Evolutionary conservation across 2,329 filamentous ascomycete genomes (phyloP).

Genomic region (Aspergillus chevalieri): DNA sequence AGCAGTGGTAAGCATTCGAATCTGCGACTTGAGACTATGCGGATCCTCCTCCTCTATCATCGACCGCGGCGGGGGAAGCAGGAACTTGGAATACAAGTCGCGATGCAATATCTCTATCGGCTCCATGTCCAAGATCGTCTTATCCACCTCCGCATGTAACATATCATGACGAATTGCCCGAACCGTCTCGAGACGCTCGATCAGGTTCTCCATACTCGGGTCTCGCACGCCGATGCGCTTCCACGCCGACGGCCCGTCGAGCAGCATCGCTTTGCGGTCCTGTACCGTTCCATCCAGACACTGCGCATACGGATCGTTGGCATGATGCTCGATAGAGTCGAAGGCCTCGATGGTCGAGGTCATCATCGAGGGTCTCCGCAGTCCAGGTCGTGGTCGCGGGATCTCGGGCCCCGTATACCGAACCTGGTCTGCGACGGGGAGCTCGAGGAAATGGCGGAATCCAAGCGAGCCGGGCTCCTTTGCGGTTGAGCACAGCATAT

Average conservation of each 20-base stretch:
- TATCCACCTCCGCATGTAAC: constrained; percentile 21
- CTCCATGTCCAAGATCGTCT: constrained; percentile 33
- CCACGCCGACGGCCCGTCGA: constrained; percentile 35
- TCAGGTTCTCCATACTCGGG: constrained; percentile 26
- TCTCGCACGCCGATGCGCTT: constrained; percentile 38
- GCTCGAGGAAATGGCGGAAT: constrained; percentile 43
- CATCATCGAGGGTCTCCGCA: constrained; percentile 19
- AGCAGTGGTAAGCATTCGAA: constrained; percentile 39
- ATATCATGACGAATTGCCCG: constrained; percentile 30
- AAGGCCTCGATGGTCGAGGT: constrained; percentile 24
- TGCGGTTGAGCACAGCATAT: constrained; percentile 43
- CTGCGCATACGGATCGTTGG: constrained; percentile 30
- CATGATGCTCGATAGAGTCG: constrained; percentile 29
- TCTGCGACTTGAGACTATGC: constrained; percentile 40
- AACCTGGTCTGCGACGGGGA: constrained; percentile 36
- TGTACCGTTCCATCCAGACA: constrained; percentile 29
- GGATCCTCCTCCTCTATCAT: constrained; percentile 18
- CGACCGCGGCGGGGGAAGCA: constrained; percentile 30
- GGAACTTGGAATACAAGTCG: constrained; percentile 32
- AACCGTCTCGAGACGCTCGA: constrained; percentile 30
- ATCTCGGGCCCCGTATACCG: constrained; percentile 18
- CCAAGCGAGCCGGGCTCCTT: constrained; percentile 43
- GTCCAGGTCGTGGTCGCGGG: constrained; percentile 12
- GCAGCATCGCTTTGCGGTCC: constrained; percentile 32
- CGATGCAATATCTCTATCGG: constrained; percentile 27